Evolutionary conservation across 2,329 filamentous ascomycete species (phyloP).

Genomic region (Parastagonospora avenae): DNA sequence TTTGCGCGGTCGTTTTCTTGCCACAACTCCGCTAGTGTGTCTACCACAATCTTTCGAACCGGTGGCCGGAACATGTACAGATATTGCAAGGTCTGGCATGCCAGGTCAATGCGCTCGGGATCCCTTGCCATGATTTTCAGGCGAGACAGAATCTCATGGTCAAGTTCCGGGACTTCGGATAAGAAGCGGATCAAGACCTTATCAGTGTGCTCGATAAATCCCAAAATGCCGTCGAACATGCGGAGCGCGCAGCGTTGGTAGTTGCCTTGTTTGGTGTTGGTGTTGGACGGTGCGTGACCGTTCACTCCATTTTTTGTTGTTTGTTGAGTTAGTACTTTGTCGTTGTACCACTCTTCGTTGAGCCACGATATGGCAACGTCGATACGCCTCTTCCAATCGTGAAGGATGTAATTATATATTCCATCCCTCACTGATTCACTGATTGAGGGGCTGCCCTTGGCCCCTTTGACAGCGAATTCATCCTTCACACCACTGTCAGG

Average conservation of each 20-base stretch:
- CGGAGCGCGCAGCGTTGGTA: conserved; percentile 81
- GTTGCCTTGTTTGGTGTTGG: conserved; percentile 51
- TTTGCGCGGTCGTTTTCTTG: conserved; percentile 53
- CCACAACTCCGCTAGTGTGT: conserved; percentile 65
- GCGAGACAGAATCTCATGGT: conserved; percentile 70
- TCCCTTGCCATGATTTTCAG: conserved; percentile 69
- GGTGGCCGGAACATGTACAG: conserved; percentile 58
- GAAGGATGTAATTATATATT: conserved; percentile 83
- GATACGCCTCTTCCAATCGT: conserved; percentile 88
- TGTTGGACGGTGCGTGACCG: conserved; percentile 48
- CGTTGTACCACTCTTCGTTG: conserved; percentile 98
- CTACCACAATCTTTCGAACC: conserved; percentile 61
- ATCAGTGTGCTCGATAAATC: conserved; percentile 89
- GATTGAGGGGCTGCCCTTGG: conserved; percentile 53
- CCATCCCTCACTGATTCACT: conserved; percentile 76
- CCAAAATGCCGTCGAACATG: conserved; percentile 85
- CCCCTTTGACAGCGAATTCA: conserved; percentile 53
- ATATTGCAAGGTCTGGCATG: conserved; percentile 47
- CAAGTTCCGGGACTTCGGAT: conserved; percentile 86
- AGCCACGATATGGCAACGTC: conserved; percentile 93
- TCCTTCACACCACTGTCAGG: conserved; percentile 67
- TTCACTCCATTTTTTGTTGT: conserved; percentile 44
- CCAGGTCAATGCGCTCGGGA: conserved; percentile 63
- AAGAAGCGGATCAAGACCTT: conserved; percentile 89
- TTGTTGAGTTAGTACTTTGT: conserved; percentile 63